Base-by-base conservation (phyloP, 352 stramenopile genomes). In the Pythium insidiosum region DNA sequence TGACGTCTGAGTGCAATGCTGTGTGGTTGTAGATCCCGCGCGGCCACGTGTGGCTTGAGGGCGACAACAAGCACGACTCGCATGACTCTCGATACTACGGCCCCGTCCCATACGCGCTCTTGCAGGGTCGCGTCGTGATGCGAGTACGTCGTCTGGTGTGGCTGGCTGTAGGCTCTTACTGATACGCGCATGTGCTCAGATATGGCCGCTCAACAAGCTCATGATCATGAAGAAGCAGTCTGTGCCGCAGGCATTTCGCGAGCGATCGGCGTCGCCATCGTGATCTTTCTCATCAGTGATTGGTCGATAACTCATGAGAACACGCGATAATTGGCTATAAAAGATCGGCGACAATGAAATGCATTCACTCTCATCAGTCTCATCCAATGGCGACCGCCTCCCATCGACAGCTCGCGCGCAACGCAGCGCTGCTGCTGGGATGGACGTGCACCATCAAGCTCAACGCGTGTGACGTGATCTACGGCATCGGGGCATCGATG, bases 41-140 rank as follows among this genome's bases (percentile, higher is more conserved):
- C 43, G 91, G 94, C 24, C 88, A 97, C 56, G 68, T 98, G 38
- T 99, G 95, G 95, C 59, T 99, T 12, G 92, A 98, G 70, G 95
- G 95, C 34, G 95, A 99, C 70, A 99, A 99, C 77, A 88, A 94
- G 26, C 60, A 90, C 47, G 94, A 98, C 70, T 98, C 89, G 30
- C 89, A 84, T 25, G 95, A 99, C 68, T 98, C 90, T 28, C 70
- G 95, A 13, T 89, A 95, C 62, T 99, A 98, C 60, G 95, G 95
- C 15, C 84, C 95, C 1, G 72, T 99, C 33, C 95, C 95, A n/a
- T 73, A 79, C 36, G 71, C 89, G 19, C 59, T 98, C 12, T 73
- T 98, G 33, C 69, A 95, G 47, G 92, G 90, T 24, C 72, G 89
- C 21, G 80, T 97, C 21, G 31, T 95, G 13, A 83, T 88, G 68